phyloP scores from a whole-genome alignment of 2,329 filamentous ascomycete species.

The Hymenoscyphus linearis region DNA sequence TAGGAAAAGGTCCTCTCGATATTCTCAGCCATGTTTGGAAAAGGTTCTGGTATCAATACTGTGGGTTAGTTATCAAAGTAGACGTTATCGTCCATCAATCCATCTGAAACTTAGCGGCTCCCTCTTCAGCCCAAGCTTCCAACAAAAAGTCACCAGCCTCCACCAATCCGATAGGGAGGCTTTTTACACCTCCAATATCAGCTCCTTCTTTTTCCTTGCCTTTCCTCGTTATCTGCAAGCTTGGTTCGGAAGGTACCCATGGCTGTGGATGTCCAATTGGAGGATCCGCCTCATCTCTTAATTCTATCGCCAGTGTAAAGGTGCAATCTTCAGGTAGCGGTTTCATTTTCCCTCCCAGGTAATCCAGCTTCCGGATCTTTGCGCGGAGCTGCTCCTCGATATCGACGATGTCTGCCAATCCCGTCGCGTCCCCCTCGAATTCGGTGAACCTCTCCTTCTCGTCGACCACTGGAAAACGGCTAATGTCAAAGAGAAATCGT shows the following conservation, averaged over 20 bases:
- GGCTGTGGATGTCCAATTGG: constrained; percentile 58
- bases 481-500: constrained; percentile 39
- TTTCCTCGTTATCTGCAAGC: constrained; percentile 33
- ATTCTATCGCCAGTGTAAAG: constrained; percentile 71
- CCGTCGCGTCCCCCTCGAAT: constrained; percentile 28
- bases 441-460: constrained; percentile 32
- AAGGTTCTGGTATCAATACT: too few relatives aligned
- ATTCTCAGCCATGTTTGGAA: too few relatives aligned
- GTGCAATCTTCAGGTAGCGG: constrained; percentile 60
- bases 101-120: constrained; percentile 27
- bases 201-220: constrained; percentile 24
- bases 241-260: constrained; percentile 52
- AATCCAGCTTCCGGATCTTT: constrained; percentile 57
- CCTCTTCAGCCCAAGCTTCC: constrained; percentile 67
- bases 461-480: constrained; percentile 34
- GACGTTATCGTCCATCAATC: background rate
- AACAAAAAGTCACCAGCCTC: constrained; percentile 61
- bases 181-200: constrained; percentile 47
- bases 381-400: constrained; percentile 69
- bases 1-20: too few relatives aligned
- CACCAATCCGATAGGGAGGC: constrained; percentile 56
- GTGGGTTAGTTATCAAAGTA: too few relatives aligned
- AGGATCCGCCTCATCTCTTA: constrained; percentile 53
- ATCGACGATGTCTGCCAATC: constrained; percentile 45
- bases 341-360: constrained; percentile 51